A percentile compares a stretch with the other conserved stretches of the same genome.
These are phyloP conservation scores for Trypanosoma grayi DNA, from an alignment of 208 protist genomes.

Conservation along the genomic window DNA sequence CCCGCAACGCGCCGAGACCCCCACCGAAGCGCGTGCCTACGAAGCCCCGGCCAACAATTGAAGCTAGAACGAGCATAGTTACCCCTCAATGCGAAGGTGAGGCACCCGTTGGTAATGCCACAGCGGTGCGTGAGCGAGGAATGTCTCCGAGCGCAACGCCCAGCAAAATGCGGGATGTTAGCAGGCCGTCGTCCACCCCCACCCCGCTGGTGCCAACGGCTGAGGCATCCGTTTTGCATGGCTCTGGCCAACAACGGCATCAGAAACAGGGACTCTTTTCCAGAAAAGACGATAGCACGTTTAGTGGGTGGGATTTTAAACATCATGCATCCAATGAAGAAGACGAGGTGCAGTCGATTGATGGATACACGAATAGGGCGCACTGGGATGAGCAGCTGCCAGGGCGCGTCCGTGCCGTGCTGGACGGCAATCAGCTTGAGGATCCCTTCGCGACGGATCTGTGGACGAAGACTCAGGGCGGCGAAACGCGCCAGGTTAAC, in stretches of 20 bases:
- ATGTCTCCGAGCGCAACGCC: background rate
- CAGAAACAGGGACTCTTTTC: background rate
- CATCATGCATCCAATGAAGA: background rate
- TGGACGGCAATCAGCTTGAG: constrained; percentile 59
- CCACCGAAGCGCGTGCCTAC: constrained; percentile 2
- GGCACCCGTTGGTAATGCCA: background rate
- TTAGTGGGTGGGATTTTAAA: background rate
- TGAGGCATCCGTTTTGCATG: too few relatives aligned
- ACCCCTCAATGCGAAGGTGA: background rate
- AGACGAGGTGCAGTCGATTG: background rate
- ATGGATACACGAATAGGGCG: background rate
- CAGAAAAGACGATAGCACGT: background rate
- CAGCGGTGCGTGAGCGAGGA: background rate
- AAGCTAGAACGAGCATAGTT: background rate
- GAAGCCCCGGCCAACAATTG: background rate
- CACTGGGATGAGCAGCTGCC: constrained; percentile 22
- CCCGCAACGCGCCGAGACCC: background rate
- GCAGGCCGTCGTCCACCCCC: background rate
- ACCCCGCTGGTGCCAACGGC: background rate
- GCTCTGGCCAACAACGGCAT: background rate
- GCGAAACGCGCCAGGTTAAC: constrained; percentile 6
- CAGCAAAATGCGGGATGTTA: background rate
- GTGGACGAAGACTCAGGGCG: constrained; percentile 46
- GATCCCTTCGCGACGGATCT: constrained; percentile 62
- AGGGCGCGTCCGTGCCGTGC: constrained; percentile 25